Base-by-base conservation (phyloP, 129 eudicot species). In the Flaveria trinervia region DNA sequence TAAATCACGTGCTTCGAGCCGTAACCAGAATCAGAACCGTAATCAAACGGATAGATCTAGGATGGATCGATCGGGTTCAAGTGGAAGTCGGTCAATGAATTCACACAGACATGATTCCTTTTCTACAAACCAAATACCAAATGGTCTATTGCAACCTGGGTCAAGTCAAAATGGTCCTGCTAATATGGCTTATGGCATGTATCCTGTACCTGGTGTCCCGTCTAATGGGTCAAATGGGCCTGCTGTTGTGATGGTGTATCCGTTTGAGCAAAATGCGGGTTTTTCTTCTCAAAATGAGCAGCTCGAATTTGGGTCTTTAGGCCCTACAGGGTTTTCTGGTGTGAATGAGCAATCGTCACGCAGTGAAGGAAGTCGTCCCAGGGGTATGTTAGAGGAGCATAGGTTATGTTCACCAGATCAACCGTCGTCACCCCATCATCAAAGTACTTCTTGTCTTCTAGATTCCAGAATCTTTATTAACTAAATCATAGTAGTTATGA, bases 341-440 rank as follows among this genome's bases (percentile, higher is more conserved):
- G 56, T 66, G 77, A 81, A 74, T 41, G 96, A 85, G 68, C 88
- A 81, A 82, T 64, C 84, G 12, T 86, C 85, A 18, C 77, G 72
- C 16, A 72, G 73, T 74, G 92, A 88, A 43, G 91, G 80, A 74
- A 80, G 77, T 82, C 88, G 79, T 61, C 36, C 70, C 3, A 77
- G 87, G 70, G 87, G 86, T 73, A 68, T 85, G 30, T 80, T 72
- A 50, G 90, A 88, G 81, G 97, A 90, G 26, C 92, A 83, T 71
- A 85, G 89, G 74, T 71, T 76, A 22, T 86, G 80, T 84, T 86
- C 97, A 48, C 92, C 97, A 3, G 98, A 93, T 77, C 96, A 77
- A 23, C 92, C 97, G 15, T 82, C 96, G 23, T 91, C 98, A 12
- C 93, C 98, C 23, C 90, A 68, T 82, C 89, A 83, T 78, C 89